phyloP scores from a whole-genome alignment of 176 grass and related monocot species.

The Leersia perrieri region DNA sequence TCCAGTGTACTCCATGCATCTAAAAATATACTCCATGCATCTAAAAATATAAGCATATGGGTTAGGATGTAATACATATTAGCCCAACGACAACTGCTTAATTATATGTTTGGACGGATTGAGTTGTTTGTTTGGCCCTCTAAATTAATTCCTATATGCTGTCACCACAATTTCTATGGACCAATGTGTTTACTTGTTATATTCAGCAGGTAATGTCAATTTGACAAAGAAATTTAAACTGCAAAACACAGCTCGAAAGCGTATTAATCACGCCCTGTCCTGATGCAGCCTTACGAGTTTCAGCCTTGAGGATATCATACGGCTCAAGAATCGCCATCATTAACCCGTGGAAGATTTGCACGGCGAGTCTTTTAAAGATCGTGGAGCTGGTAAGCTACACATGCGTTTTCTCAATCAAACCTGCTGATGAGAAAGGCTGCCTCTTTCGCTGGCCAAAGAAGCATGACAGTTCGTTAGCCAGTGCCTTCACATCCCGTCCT shows the following conservation, averaged over 20 bases:
- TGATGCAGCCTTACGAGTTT: neutral
- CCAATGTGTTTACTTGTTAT: too few species aligned
- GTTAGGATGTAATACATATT: too few species aligned
- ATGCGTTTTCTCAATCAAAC: neutral
- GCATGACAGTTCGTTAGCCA: neutral
- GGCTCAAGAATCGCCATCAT: neutral
- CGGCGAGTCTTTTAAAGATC: conserved; percentile 9
- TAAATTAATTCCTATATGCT: too few species aligned
- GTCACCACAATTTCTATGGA: too few species aligned
- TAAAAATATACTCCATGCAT: too few species aligned
- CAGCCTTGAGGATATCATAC: neutral
- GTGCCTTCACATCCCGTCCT: neutral
- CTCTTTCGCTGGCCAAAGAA: neutral
- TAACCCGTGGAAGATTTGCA: conserved; percentile 19
- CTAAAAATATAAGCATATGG: too few species aligned
- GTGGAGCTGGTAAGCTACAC: neutral
- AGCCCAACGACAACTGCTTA: too few species aligned
- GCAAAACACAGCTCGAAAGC: neutral
- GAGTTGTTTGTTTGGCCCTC: too few species aligned
- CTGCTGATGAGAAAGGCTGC: neutral
- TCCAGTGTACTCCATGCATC: too few species aligned
- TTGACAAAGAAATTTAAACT: neutral
- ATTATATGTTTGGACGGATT: too few species aligned
- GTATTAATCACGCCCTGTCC: neutral
- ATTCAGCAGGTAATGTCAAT: too few species aligned